Conservation (phyloP, 129 eudicot genomes). For the sunflower (Helianthus annuus) region DNA sequence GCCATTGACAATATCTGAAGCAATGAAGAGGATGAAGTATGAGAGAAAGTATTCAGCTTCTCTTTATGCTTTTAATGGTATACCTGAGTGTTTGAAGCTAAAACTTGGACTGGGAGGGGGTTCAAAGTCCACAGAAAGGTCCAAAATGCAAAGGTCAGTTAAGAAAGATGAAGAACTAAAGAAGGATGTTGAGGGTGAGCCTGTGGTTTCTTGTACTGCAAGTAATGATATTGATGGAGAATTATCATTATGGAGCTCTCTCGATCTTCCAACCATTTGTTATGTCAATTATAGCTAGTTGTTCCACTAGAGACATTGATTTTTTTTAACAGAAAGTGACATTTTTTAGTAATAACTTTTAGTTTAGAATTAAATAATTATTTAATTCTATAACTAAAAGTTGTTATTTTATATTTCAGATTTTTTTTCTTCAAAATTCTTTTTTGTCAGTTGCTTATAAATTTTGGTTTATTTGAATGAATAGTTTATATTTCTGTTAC, state of each 20-base stretch:
- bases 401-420: no score
- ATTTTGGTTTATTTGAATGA: no score
- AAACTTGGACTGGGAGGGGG: constrained; percentile 46
- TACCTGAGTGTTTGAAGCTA: constrained; percentile 62
- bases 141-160: constrained; percentile 41
- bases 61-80: constrained; percentile 79
- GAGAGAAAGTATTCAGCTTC: constrained; percentile 83
- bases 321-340: no score
- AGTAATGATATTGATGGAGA: constrained; percentile 46
- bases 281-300: constrained; percentile 42
- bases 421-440: no score
- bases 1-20: constrained; percentile 54
- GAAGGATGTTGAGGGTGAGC: constrained; percentile 37
- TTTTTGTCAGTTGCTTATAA: no score
- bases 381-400: no score
- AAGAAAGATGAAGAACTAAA: constrained; percentile 27
- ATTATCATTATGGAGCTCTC: constrained; percentile 54
- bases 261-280: constrained; percentile 66
- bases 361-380: no score
- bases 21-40: constrained; percentile 77
- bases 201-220: constrained; percentile 13
- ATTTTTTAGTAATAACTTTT: no score
- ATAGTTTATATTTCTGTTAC: no score
- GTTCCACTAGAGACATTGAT: no score
- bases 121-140: constrained; percentile 32